Evolutionary conservation across 345 rosid genomes (phyloP).

Genomic region (Aquilaria malaccensis): DNA sequence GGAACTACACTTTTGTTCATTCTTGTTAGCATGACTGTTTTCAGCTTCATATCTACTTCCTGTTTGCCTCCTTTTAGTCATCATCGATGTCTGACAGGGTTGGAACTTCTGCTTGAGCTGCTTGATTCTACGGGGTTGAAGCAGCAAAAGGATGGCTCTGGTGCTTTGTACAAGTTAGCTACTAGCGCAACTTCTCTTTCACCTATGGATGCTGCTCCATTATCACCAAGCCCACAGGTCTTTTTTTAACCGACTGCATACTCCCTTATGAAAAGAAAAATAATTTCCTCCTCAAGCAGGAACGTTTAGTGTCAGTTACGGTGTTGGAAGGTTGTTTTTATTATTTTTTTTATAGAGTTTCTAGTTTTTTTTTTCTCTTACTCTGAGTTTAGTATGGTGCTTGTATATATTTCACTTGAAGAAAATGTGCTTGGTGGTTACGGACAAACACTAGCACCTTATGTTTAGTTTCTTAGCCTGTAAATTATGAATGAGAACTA

Average conservation of each 20-base stretch:
- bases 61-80: slow-evolving; percentile 4
- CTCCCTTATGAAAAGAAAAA: neutral
- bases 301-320: neutral
- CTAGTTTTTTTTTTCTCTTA: too few relatives aligned
- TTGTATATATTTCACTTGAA: too few relatives aligned
- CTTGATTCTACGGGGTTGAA: slow-evolving; percentile 43
- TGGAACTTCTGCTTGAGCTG: slow-evolving; percentile 48
- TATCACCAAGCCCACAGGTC: slow-evolving; percentile 59
- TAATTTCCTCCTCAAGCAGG: neutral
- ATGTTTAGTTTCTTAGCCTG: too few relatives aligned
- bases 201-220: slow-evolving; percentile 51
- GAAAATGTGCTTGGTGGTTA: too few relatives aligned
- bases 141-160: slow-evolving; percentile 45
- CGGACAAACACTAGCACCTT: too few relatives aligned
- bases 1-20: neutral
- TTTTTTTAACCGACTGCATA: neutral
- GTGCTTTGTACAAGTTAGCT: slow-evolving; percentile 54
- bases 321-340: neutral
- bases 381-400: too few relatives aligned
- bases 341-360: neutral
- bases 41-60: slow-evolving; percentile 3
- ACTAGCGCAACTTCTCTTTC: slow-evolving; percentile 38
- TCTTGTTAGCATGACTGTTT: slow-evolving; percentile 1
- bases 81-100: slow-evolving; percentile 26
- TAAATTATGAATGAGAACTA: too few relatives aligned